Base-by-base conservation (phyloP, 176 grass and related monocot species). In the Saccharum officinarum region DNA sequence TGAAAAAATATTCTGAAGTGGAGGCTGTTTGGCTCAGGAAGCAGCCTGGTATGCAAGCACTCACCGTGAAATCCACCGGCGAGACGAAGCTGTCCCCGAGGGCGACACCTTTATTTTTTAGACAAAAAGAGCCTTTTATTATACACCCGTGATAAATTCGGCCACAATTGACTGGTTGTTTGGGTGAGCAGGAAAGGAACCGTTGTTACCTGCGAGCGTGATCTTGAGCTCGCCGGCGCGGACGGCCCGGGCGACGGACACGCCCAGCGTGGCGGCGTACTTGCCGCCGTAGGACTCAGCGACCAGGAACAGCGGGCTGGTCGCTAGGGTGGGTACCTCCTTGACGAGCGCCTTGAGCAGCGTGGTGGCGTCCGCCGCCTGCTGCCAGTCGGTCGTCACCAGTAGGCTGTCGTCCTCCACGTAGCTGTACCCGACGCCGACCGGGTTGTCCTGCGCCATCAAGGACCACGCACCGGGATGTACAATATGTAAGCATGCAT, bases 221-320 rank as follows among this genome's bases (percentile, higher is more conserved):
- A 98, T 86, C n/a, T 90, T 88, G 71, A 98, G 78, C 15, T 83
- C 73, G 60, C 96, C 87, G 63, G 83, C 67, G n/a, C 71, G 85
- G 38, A 92, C 42, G 9, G 93, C 91, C 52, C 86, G 44, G 76
- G 88, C 83, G 69, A 98, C 12, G 6, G 85, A 88, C 17, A 85
- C 83, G 38, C 88, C 92, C 4, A 95, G 73, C 36, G 89, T 95
- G n/a, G 89, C 87, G 12, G 95, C 91, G 49, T 89, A 92, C 82
- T 93, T 95, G 62, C 93, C 95, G 52, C 95, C 91, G 61, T 98
- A 98, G 2, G 95, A 98, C 77, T 98, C 92, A 5, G 89, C 91
- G 52, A 93, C 87, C 8, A 98, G 59, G 87, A 83, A 98, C 28
- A 98, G 87, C 12, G 92, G 95, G 46, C 91, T 92, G 31, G 34